phyloP scores from a whole-genome alignment of 2,329 filamentous ascomycete genomes.

The Aspergillus nomiae region DNA sequence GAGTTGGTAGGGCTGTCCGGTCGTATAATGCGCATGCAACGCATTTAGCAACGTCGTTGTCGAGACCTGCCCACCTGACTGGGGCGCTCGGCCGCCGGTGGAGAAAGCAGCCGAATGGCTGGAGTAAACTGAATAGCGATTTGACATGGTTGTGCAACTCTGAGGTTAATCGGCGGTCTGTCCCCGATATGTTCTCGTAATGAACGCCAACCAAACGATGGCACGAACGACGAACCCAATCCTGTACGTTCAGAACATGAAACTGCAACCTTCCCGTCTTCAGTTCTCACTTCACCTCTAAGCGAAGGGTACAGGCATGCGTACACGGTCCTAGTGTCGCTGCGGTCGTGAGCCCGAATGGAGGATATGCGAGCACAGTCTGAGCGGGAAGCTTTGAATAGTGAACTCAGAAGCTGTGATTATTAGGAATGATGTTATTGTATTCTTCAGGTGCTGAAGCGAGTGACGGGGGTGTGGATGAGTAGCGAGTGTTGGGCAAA shows the following conservation, averaged over 20 bases:
- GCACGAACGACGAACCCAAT: neutral
- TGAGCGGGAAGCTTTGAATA: neutral
- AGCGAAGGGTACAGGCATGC: neutral
- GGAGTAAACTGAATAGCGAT: constrained; percentile 64
- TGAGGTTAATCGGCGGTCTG: neutral
- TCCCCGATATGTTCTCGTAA: neutral
- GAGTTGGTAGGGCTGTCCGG: constrained; percentile 78
- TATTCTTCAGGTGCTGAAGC: constrained; percentile 9
- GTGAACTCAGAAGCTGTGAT: neutral
- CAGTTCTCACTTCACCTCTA: neutral
- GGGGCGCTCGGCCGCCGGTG: constrained; percentile 58
- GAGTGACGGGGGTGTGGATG: constrained; percentile 16
- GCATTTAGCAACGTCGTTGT: constrained; percentile 91
- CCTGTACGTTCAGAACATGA: neutral
- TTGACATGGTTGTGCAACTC: constrained; percentile 48
- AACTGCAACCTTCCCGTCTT: neutral
- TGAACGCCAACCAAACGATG: neutral
- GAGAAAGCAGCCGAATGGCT: constrained; percentile 59
- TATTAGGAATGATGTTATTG: neutral
- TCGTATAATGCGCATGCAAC: constrained; percentile 84
- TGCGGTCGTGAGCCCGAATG: neutral
- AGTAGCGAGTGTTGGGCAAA: constrained; percentile 15
- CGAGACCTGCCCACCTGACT: constrained; percentile 78
- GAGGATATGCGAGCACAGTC: neutral
- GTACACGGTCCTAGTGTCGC: neutral